Percentiles rank a stretch among this genome's conserved stretches.
These are phyloP conservation scores for Chenopodium suecicum DNA, from an alignment of 148 eudicot species.

Conservation along the genomic window DNA sequence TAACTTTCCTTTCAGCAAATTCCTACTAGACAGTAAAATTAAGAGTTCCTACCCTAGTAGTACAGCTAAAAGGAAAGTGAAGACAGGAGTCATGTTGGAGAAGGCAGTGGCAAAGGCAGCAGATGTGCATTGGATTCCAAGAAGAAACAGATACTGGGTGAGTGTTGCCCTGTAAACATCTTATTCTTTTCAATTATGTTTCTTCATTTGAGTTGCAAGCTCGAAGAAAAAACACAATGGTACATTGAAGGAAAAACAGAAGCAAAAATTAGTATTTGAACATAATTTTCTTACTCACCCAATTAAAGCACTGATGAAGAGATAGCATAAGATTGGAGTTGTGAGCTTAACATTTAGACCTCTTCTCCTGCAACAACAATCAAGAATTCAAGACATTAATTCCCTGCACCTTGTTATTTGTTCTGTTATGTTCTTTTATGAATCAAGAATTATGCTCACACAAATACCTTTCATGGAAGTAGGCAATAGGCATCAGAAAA, in stretches of 20 bases:
- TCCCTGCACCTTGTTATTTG: not conserved
- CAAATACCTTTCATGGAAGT: constrained; percentile 54
- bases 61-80: constrained; percentile 62
- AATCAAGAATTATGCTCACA: not conserved
- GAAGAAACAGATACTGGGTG: constrained; percentile 54
- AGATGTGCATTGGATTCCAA: constrained; percentile 63
- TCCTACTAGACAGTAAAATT: not conserved
- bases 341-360: constrained; percentile 46
- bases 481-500: constrained; percentile 58
- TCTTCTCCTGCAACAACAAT: constrained; percentile 51
- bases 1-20: not conserved
- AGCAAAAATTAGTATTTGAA: not conserved
- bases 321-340: constrained; percentile 33
- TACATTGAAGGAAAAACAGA: no score
- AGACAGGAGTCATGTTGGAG: constrained; percentile 59
- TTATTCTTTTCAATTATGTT: not conserved
- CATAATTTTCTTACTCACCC: constrained; percentile 36
- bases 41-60: constrained; percentile 45
- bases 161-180: constrained; percentile 55
- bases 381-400: constrained; percentile 1
- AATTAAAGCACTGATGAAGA: constrained; percentile 65
- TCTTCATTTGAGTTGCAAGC: not conserved
- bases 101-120: constrained; percentile 64
- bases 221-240: not conserved
- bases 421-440: not conserved